Conservation (phyloP, 306 rosid genomes). For the Medicago lupulina region DNA sequence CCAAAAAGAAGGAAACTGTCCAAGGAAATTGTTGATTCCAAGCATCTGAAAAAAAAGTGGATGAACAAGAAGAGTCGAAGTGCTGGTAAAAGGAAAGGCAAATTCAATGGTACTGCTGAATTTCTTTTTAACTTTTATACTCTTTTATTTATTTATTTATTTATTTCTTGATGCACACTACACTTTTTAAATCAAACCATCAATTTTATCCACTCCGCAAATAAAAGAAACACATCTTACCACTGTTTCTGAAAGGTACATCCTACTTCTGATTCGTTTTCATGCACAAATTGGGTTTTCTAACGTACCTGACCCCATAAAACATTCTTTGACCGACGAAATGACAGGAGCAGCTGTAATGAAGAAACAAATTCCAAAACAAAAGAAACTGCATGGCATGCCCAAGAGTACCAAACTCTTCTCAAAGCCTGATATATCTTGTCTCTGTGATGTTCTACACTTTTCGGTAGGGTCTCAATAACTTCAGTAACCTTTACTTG, state of each 20-base stretch:
- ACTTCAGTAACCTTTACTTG: constrained; percentile 20
- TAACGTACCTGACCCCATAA: constrained; percentile 27
- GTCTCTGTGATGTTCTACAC: constrained; percentile 66
- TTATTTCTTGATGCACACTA: constrained; percentile 29
- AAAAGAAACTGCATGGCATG: constrained; percentile 44
- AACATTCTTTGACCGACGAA: constrained; percentile 34
- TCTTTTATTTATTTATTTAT: not conserved
- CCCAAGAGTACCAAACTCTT: constrained; percentile 52
- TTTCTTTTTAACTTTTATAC: constrained; percentile 3
- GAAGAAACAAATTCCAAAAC: constrained; percentile 42
- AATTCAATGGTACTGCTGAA: constrained; percentile 42
- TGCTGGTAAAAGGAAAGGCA: constrained; percentile 46
- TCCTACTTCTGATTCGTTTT: constrained; percentile 32
- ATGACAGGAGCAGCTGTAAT: constrained; percentile 37
- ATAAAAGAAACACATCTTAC: not conserved
- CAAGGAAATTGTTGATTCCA: constrained; percentile 18
- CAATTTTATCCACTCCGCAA: not conserved
- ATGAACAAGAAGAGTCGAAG: constrained; percentile 47
- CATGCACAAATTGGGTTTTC: constrained; percentile 30
- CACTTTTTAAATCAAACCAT: constrained; percentile 12
- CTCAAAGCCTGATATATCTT: constrained; percentile 58
- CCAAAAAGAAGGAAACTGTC: constrained; percentile 15
- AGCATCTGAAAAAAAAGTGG: constrained; percentile 29
- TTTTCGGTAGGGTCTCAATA: constrained; percentile 57
- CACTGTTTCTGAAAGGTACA: not conserved